Conservation (phyloP, 495 filamentous ascomycete species). For the Podospora comata region DNA sequence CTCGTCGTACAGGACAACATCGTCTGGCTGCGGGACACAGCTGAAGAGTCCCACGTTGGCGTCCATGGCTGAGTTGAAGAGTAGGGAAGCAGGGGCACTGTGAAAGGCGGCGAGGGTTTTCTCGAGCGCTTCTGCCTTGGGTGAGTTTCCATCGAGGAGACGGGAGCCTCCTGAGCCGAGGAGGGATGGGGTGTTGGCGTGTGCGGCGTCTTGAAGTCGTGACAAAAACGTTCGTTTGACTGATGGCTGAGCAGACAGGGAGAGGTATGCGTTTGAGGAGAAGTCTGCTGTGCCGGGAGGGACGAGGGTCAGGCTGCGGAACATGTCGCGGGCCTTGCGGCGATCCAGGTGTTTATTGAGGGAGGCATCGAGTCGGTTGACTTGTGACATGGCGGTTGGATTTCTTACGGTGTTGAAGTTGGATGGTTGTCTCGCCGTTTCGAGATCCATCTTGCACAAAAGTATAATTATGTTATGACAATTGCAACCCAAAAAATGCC, state of each 20-base stretch:
- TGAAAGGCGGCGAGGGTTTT: conserved; percentile 63
- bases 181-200: conserved; percentile 4
- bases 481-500: not conserved
- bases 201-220: conserved; percentile 35
- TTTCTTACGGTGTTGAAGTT: not conserved
- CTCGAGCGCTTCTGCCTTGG: conserved; percentile 62
- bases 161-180: conserved; percentile 60
- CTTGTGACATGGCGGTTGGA: conserved; percentile 12
- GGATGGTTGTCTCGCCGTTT: too few relatives aligned
- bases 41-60: conserved; percentile 69
- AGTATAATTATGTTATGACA: not conserved
- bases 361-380: conserved; percentile 22
- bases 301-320: conserved; percentile 44
- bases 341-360: conserved; percentile 30
- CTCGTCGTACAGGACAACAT: conserved; percentile 70
- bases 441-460: not conserved
- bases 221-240: conserved; percentile 42
- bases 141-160: conserved; percentile 67
- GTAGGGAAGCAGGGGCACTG: conserved; percentile 57
- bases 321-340: conserved; percentile 29
- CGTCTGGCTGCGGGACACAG: conserved; percentile 64
- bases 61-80: conserved; percentile 78
- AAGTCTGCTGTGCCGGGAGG: conserved; percentile 49
- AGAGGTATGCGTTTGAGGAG: conserved; percentile 64
- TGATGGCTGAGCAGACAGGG: conserved; percentile 46